Percentiles rank a stretch among this genome's conserved stretches.
Evolutionary conservation across 2,329 filamentous ascomycete genomes (phyloP).

Genomic region (Paracoccidioides brasiliensis): DNA sequence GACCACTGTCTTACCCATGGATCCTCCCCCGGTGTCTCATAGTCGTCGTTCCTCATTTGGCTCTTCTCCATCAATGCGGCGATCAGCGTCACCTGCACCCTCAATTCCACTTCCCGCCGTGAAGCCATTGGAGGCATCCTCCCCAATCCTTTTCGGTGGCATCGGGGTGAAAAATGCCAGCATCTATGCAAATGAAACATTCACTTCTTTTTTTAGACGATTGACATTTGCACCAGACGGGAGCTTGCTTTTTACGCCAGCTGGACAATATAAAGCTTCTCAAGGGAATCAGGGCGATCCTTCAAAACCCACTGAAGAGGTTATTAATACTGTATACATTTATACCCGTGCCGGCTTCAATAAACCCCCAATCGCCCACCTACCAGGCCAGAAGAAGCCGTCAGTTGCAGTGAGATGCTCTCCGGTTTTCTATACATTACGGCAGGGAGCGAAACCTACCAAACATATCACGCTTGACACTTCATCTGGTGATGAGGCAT

Average conservation of each 20-base stretch:
- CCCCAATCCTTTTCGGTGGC: slow-evolving; percentile 51
- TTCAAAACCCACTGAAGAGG: slow-evolving; percentile 64
- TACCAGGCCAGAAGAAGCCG: slow-evolving; percentile 95
- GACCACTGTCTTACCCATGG: slow-evolving; percentile 83
- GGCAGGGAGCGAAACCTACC: slow-evolving; percentile 54
- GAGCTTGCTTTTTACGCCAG: slow-evolving; percentile 82
- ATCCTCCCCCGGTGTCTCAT: slow-evolving; percentile 82
- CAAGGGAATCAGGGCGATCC: slow-evolving; percentile 53
- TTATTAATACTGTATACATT: slow-evolving; percentile 96
- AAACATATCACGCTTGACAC: slow-evolving; percentile 93
- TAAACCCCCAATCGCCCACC: slow-evolving; percentile 85
- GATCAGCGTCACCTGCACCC: slow-evolving; percentile 85
- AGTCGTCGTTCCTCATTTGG: slow-evolving; percentile 87
- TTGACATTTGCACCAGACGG: slow-evolving; percentile 92
- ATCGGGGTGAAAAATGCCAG: slow-evolving; percentile 68
- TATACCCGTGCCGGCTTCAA: slow-evolving; percentile 95
- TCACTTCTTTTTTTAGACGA: slow-evolving; percentile 92
- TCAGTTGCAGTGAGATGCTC: slow-evolving; percentile 94
- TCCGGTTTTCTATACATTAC: slow-evolving; percentile 71
- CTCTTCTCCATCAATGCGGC: slow-evolving; percentile 59
- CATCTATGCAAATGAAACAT: slow-evolving; percentile 90
- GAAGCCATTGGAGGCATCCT: slow-evolving; percentile 83
- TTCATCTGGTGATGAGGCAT: slow-evolving; percentile 70
- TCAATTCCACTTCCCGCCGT: slow-evolving; percentile 90
- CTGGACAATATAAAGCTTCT: slow-evolving; percentile 83